Base-by-base conservation (phyloP, 2,329 filamentous ascomycete species). In the Fusarium sarcochroum region DNA sequence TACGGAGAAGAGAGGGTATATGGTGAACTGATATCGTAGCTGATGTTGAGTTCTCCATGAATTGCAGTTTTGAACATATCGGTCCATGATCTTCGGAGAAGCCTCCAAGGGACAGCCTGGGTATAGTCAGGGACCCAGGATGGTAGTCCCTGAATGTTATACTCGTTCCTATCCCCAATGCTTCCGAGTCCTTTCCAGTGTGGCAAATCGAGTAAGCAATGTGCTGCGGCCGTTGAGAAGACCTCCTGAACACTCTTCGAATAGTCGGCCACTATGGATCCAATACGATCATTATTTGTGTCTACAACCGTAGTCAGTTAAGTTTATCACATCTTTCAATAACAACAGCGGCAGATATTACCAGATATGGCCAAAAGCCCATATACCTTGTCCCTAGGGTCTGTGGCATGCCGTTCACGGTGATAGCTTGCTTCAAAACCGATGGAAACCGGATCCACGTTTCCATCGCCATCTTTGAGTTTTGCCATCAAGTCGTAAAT, bases 111-210 rank as follows among this genome's bases (percentile, higher is more conserved):
- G 7, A 51, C 23, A 51, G 20, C 17, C 34, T 51, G 53, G 14
- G 53, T 56, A 17, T 56, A 56, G 20, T 51, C 53, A 15, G 35
- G 53, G 4, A 56, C 45, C 53, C 53, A 56, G 15, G 53, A 56
- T 20, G 35, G 53, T 32, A 56, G 14, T n/a, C 13, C 10, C 8
- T 27, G 45, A 5, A 51, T 41, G 13, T 5, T 35, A 13, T 41
- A 56, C n/a, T 38, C 32, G 6, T 23, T 34, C 7, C 14, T 20
- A 27, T 56, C 27, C 9, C 53, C 45, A 14, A 56, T 41, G 5
- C 30, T 25, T 5, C 45, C 49, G 2, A 50, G 13, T 0, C 52
- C 45, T 34, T 35, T 6, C 45, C 35, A 56, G 2, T 32, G 3
- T 34, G 8, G 25, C 41, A 40, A 14, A 7, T 56, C 50, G 13